Conservation (phyloP, 306 rosid species). For the Medicago lupulina region DNA sequence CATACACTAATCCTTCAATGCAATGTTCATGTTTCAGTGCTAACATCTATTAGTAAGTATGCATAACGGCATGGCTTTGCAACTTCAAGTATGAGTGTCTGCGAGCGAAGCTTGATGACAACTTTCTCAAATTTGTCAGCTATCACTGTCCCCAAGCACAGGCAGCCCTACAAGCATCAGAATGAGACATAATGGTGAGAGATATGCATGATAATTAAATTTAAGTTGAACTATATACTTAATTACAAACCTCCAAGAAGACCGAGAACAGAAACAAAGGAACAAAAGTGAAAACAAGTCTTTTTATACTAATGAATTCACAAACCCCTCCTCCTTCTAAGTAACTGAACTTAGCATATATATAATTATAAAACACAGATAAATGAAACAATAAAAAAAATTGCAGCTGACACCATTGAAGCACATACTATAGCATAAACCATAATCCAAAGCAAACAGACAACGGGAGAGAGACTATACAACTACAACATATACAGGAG, state of each 20-base stretch:
- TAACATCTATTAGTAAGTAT: constrained; percentile 48
- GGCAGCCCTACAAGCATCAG: constrained; percentile 64
- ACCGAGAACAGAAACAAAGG: constrained; percentile 5
- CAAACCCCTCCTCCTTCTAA: constrained; percentile 7
- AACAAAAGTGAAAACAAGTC: neutral
- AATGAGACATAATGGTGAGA: constrained; percentile 38
- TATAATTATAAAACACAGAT: constrained; percentile 6
- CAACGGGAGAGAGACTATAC: neutral
- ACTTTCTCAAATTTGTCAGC: constrained; percentile 37
- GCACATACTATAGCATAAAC: constrained; percentile 15
- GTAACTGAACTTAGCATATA: constrained; percentile 12
- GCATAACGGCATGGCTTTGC: constrained; percentile 45
- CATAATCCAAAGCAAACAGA: constrained; percentile 12
- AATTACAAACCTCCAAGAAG: constrained; percentile 12
- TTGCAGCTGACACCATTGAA: constrained; percentile 22
- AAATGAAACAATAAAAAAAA: constrained; percentile 3
- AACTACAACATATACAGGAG: neutral
- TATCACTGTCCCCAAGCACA: constrained; percentile 95
- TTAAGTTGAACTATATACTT: neutral
- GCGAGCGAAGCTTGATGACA: constrained; percentile 31
- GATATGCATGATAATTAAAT: constrained; percentile 33
- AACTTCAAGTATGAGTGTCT: constrained; percentile 36
- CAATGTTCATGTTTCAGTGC: constrained; percentile 48
- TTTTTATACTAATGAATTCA: constrained; percentile 11
- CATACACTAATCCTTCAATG: constrained; percentile 51